Conservation (phyloP, 441 rosid genomes). For the Erodium trifolium region DNA sequence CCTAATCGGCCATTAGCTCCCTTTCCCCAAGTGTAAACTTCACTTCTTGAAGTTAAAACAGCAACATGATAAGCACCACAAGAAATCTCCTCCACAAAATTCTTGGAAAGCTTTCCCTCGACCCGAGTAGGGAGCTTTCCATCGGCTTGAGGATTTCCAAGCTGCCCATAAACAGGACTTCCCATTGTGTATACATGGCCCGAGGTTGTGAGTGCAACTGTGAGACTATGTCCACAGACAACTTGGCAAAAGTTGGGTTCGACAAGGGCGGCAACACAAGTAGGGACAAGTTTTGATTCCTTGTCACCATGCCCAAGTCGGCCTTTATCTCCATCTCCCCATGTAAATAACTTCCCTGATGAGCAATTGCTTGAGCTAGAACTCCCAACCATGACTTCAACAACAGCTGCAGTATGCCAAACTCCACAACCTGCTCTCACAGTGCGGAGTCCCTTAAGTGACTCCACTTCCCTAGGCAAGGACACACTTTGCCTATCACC, state of each 20-base stretch:
- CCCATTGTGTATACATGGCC: conserved; percentile 93
- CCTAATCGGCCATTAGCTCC: conserved; percentile 97
- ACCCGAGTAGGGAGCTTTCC: conserved; percentile 75
- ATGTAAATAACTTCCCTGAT: conserved; percentile 85
- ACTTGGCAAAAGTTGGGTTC: conserved; percentile 92
- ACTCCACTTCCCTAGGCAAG: conserved; percentile 82
- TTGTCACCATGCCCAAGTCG: conserved; percentile 93
- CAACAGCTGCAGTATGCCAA: conserved; percentile 97
- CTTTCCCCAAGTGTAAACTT: conserved; percentile 96
- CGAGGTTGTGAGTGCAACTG: conserved; percentile 76
- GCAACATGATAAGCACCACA: conserved; percentile 97
- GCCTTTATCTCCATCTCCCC: conserved; percentile 97
- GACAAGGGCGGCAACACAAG: conserved; percentile 92
- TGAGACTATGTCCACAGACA: conserved; percentile 84
- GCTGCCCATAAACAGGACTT: conserved; percentile 90
- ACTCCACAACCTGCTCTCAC: conserved; percentile 93
- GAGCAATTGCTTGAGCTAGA: conserved; percentile 86
- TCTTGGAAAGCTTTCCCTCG: conserved; percentile 79
- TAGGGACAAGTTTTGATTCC: conserved; percentile 86
- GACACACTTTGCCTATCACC: conserved; percentile 73
- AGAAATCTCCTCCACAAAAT: conserved; percentile 82
- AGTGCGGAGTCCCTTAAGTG: conserved; percentile 85
- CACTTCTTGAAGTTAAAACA: conserved; percentile 78
- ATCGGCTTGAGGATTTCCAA: conserved; percentile 80
- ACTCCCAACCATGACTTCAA: conserved; percentile 92